Base-by-base conservation (phyloP, 805 yeast genomes). In the Yamadazyma olivae region DNA sequence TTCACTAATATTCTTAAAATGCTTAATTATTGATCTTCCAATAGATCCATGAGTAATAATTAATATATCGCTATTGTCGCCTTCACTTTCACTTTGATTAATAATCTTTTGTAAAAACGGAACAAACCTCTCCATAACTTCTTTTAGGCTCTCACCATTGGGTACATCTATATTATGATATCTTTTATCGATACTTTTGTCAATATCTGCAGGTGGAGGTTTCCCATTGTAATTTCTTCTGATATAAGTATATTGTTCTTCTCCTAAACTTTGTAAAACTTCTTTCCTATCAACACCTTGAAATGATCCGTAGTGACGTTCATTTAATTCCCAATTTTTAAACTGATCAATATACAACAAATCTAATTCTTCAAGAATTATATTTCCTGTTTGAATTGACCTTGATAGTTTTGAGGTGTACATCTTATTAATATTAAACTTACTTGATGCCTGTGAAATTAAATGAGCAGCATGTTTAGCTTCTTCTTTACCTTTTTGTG, bases 21-120 rank as follows among this genome's bases (percentile, higher is more conserved):
- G 56, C 46, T 67, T 67, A 22, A 66, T 67, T 20, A 67, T 45
- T 32, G 68, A 59, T 38, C 74, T 55, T 9, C 64, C 71, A 12
- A 66, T 56, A 27, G 67, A 59, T 4, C 74, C 74, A 42, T 67
- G 74, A 8, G 72, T 64, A 10, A 65, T 71, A 12, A 67, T 50
- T 13, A 67, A 40, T 12, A 66, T 66, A 27, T 39, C 43, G 13
- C 24, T 20, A 15, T 41, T 20, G 8, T 24, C 12, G 2, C 63
- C 57, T 36, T 57, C 47, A 16, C 10, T 19, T 12, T 27, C 20
- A 14, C 42, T 40, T n/a, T n/a, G n/a, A n/a, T n/a, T n/a, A 7
- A 67, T 52, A 18, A 64, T 61, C 12, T 46, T 35, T 27, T 54
- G 45, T 26, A 65, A 50, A 39, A 51, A 61, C n/a, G 72, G 72